Conservation (phyloP, 352 stramenopile genomes). For the Phytophthora pluvialis region DNA sequence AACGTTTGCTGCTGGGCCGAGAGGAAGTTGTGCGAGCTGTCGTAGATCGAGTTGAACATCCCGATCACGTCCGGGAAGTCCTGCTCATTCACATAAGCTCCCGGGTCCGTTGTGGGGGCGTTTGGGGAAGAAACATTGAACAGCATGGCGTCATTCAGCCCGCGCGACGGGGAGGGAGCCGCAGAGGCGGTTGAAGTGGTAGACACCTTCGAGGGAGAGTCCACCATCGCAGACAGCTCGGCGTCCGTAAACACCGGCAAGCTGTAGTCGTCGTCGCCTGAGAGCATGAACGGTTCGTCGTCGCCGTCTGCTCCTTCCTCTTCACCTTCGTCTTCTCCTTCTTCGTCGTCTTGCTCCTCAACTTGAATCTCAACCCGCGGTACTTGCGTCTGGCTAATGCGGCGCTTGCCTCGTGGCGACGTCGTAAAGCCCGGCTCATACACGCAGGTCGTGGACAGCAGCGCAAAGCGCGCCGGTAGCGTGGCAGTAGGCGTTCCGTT, state of each 20-base stretch:
- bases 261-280: conserved; percentile 37
- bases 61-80: conserved; percentile 70
- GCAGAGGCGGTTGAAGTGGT: conserved; percentile 39
- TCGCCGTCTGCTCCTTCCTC: conserved; percentile 21
- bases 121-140: conserved; percentile 1
- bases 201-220: conserved; percentile 39
- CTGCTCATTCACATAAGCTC: conserved; percentile 34
- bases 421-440: conserved; percentile 43
- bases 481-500: conserved; percentile 38
- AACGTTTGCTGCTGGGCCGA: conserved; percentile 19
- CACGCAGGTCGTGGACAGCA: conserved; percentile 41
- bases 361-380: conserved; percentile 18
- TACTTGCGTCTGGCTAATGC: conserved; percentile 35
- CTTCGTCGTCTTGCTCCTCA: conserved; percentile 14
- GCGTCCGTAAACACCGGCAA: conserved; percentile 53
- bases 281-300: conserved; percentile 38
- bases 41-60: conserved; percentile 75
- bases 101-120: conserved; percentile 12
- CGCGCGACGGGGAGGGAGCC: conserved; percentile 8
- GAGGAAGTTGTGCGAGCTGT: conserved; percentile 35
- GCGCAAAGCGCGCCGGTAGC: conserved; percentile 35
- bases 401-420: conserved; percentile 43
- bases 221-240: conserved; percentile 45
- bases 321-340: conserved; percentile 14
- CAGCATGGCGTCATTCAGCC: conserved; percentile 21